Conservation (phyloP, 2,329 filamentous ascomycete genomes). For the Cyclaneusma minus region DNA sequence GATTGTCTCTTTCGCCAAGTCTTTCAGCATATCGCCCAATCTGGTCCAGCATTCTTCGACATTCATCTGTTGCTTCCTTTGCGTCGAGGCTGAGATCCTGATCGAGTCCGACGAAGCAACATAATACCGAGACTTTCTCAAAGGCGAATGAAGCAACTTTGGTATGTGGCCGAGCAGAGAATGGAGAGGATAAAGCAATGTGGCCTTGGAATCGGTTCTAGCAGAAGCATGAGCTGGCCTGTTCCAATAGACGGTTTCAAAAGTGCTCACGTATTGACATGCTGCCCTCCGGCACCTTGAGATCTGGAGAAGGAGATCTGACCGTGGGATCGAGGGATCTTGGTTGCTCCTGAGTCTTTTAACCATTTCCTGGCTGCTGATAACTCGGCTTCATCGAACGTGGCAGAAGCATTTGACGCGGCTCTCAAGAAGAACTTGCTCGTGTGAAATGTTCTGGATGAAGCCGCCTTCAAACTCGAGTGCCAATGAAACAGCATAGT, state of each 20-base stretch:
- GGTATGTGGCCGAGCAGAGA: slow-evolving; percentile 12
- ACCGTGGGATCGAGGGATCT: slow-evolving; percentile 13
- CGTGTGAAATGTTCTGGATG: too few relatives aligned
- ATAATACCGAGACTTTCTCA: slow-evolving; percentile 14
- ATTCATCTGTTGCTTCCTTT: slow-evolving; percentile 14
- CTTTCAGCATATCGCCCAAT: slow-evolving; percentile 13
- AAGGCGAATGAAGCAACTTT: slow-evolving; percentile 11
- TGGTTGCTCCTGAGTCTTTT: slow-evolving; percentile 9
- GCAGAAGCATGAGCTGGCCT: slow-evolving; percentile 3
- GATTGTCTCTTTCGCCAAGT: slow-evolving; percentile 13
- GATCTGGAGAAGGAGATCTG: slow-evolving; percentile 13
- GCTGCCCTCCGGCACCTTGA: slow-evolving; percentile 18
- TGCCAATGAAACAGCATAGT: too few relatives aligned
- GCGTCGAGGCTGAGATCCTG: slow-evolving; percentile 15
- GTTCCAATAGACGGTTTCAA: not conserved
- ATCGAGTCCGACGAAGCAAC: slow-evolving; percentile 14
- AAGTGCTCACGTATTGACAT: slow-evolving; percentile 17
- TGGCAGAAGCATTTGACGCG: not conserved
- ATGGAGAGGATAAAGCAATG: slow-evolving; percentile 14
- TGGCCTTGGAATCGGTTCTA: slow-evolving; percentile 19
- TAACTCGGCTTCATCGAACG: slow-evolving; percentile 7
- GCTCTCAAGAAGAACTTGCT: too few relatives aligned
- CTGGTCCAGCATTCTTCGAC: slow-evolving; percentile 12
- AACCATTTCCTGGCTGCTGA: slow-evolving; percentile 16
- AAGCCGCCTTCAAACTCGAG: too few relatives aligned